Percentiles rank a stretch among this genome's conserved stretches.
These are phyloP conservation scores for Hanseniaspora sp. DNA, from an alignment of 1,139 yeast genomes.

Conservation along the genomic window DNA sequence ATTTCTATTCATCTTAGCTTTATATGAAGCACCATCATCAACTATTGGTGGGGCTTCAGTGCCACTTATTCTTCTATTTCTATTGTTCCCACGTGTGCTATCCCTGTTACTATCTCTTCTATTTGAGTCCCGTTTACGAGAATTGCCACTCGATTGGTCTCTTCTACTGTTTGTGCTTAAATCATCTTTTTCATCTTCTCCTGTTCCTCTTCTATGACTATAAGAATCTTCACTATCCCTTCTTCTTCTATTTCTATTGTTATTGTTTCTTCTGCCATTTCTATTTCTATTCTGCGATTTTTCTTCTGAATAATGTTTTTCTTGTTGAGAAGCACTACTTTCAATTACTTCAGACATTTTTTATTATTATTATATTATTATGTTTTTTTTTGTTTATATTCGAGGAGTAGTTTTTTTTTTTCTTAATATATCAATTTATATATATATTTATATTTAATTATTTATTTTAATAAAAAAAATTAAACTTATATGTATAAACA, in stretches of 20 bases:
- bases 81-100: slow-evolving; percentile 22
- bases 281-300: background rate
- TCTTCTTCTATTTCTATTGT: background rate
- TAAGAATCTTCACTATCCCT: background rate
- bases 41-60: slow-evolving; percentile 16
- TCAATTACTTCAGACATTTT: slow-evolving; percentile 12
- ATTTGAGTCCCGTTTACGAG: slow-evolving; percentile 17
- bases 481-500: no score
- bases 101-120: slow-evolving; percentile 27
- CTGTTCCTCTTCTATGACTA: background rate
- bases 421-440: background rate
- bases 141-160: slow-evolving; percentile 22
- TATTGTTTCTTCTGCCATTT: slow-evolving; percentile 4
- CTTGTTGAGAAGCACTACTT: slow-evolving; percentile 15
- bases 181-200: background rate
- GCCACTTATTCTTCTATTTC: slow-evolving; percentile 25
- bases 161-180: background rate
- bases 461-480: no score
- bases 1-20: slow-evolving; percentile 46
- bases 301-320: background rate
- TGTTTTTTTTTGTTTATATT: background rate
- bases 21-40: slow-evolving; percentile 22
- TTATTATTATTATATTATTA: background rate
- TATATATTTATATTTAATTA: background rate
- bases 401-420: background rate